A percentile compares a stretch with the other conserved stretches of the same genome.
phyloP scores from a whole-genome alignment of 2,329 filamentous ascomycete species.

The Sphaerulina musiva region DNA sequence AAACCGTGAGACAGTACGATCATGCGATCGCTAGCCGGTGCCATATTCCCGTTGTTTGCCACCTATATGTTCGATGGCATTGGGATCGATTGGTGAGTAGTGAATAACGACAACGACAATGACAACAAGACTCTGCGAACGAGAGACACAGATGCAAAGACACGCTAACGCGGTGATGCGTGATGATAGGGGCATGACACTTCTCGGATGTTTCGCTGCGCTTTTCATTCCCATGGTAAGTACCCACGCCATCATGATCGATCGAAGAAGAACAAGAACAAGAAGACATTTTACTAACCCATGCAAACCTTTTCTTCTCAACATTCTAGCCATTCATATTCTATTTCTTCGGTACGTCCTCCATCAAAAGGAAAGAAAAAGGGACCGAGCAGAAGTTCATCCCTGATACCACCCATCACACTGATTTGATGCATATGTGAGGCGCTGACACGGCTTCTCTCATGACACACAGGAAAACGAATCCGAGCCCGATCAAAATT shows the following conservation, averaged over 20 bases:
- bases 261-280: background rate
- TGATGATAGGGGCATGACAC: constrained; percentile 31
- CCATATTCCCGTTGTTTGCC: constrained; percentile 50
- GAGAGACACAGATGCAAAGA: no score
- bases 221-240: constrained; percentile 37
- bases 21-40: constrained; percentile 46
- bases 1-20: constrained; percentile 35
- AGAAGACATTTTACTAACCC: background rate
- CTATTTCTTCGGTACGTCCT: constrained; percentile 30
- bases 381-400: no score
- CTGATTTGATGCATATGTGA: no score
- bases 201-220: constrained; percentile 41
- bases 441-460: no score
- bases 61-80: constrained; percentile 37
- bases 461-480: constrained; percentile 32
- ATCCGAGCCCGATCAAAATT: constrained; percentile 41
- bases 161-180: background rate
- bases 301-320: background rate
- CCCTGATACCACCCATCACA: no score
- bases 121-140: no score
- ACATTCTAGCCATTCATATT: constrained; percentile 35
- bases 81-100: constrained; percentile 41
- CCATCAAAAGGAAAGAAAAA: no score
- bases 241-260: background rate
- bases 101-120: constrained; percentile 15